Percentiles rank a stretch among this genome's conserved stretches.
Conservation (phyloP, 164 flowering plant genomes). For the Stephania yunnanensis region DNA sequence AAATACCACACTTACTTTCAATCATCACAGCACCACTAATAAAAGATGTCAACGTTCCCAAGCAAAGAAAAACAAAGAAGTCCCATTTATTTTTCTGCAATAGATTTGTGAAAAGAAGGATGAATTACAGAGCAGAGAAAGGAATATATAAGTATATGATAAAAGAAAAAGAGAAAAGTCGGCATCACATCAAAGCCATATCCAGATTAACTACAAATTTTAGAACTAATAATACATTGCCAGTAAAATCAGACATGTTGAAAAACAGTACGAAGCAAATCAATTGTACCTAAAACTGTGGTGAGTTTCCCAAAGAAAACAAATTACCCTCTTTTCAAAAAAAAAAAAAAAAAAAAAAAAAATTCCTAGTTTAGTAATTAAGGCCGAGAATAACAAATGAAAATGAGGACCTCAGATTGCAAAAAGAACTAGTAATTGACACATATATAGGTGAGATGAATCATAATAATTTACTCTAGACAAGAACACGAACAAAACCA, state of each 20-base stretch:
- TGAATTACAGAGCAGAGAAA: neutral
- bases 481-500: too few relatives aligned
- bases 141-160: neutral
- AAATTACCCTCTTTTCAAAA: neutral
- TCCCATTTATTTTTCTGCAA: slow-evolving; percentile 93
- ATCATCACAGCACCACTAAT: slow-evolving; percentile 44
- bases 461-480: too few relatives aligned
- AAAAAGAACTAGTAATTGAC: too few relatives aligned
- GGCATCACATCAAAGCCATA: neutral
- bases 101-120: neutral
- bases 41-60: slow-evolving; percentile 59
- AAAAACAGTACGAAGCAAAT: neutral
- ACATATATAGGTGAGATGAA: too few relatives aligned
- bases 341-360: too few relatives aligned
- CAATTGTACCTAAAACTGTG: neutral
- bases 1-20: slow-evolving; percentile 51
- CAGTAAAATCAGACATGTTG: neutral
- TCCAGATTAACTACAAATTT: neutral
- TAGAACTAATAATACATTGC: neutral
- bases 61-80: slow-evolving; percentile 62
- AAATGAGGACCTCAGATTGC: too few relatives aligned
- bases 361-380: too few relatives aligned
- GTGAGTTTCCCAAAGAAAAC: neutral
- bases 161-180: neutral
- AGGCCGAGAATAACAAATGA: too few relatives aligned